A percentile compares a stretch with the other conserved stretches of the same genome.
phyloP scores from a whole-genome alignment of 23 red algal species.

The Gracilaria vermiculophylla region DNA sequence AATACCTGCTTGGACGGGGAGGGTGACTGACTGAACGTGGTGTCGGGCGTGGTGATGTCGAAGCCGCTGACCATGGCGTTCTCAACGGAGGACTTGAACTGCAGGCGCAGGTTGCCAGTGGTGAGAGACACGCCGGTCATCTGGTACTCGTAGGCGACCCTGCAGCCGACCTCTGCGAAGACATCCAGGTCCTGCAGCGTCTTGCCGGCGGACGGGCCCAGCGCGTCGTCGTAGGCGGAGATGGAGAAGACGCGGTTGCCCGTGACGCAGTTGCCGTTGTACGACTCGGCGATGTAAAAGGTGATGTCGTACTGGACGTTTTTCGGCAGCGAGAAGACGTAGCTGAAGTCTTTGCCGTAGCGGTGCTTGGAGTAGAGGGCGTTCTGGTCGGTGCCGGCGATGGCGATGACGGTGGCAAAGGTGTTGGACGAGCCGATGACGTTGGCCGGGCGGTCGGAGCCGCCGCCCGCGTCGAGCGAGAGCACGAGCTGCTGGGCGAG shows the following conservation, averaged over 20 bases:
- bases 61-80: constrained; percentile 48
- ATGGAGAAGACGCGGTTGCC: constrained; percentile 45
- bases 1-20: not conserved
- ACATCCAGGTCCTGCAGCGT: not conserved
- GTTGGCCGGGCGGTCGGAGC: not conserved
- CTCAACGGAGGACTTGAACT: not conserved
- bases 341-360: constrained; percentile 37
- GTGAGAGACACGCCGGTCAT: not conserved
- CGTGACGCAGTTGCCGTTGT: not conserved
- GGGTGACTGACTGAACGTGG: not conserved
- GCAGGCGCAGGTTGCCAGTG: not conserved
- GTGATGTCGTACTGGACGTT: constrained; percentile 34
- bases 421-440: not conserved
- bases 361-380: constrained; percentile 36
- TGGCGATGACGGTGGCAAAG: not conserved
- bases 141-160: not conserved
- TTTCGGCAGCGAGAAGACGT: constrained; percentile 28
- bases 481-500: not conserved
- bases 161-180: constrained; percentile 21
- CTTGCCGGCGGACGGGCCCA: not conserved
- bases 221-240: constrained; percentile 18
- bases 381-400: not conserved
- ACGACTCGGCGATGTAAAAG: constrained; percentile 60
- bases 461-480: not conserved
- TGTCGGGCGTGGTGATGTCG: not conserved